Evolutionary conservation across 495 filamentous ascomycete species (phyloP).

Genomic region (Ramalina peruviana): DNA sequence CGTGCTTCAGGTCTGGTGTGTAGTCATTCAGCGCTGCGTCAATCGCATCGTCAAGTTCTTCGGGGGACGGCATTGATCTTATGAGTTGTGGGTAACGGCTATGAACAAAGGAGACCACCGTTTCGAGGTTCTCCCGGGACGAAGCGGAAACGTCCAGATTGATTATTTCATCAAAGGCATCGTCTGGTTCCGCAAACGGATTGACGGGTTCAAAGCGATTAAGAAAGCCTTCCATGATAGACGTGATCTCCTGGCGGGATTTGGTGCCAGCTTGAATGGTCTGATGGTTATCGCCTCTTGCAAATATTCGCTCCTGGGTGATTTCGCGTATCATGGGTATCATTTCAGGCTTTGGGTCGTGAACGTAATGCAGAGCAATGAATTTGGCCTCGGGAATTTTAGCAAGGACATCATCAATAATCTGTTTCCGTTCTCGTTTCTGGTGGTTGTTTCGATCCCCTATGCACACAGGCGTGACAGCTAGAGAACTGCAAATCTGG

Average conservation of each 20-base stretch:
- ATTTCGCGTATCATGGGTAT: slow-evolving; percentile 51
- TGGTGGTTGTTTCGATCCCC: slow-evolving; percentile 93
- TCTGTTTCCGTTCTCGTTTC: slow-evolving; percentile 69
- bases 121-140: slow-evolving; percentile 80
- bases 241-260: slow-evolving; percentile 50
- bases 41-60: slow-evolving; percentile 74
- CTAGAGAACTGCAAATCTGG: slow-evolving; percentile 46
- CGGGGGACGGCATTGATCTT: slow-evolving; percentile 47
- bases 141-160: slow-evolving; percentile 62
- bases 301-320: slow-evolving; percentile 66
- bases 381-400: slow-evolving; percentile 48
- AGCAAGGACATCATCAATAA: slow-evolving; percentile 62
- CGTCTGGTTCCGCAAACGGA: slow-evolving; percentile 48
- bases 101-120: slow-evolving; percentile 54
- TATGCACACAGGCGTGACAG: slow-evolving; percentile 55
- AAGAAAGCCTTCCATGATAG: slow-evolving; percentile 94
- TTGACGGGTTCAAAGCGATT: slow-evolving; percentile 69
- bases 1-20: slow-evolving; percentile 58
- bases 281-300: slow-evolving; percentile 91
- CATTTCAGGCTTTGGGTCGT: slow-evolving; percentile 47
- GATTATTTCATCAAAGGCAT: slow-evolving; percentile 67
- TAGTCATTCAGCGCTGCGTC: slow-evolving; percentile 62
- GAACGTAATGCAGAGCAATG: slow-evolving; percentile 87
- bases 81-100: slow-evolving; percentile 62
- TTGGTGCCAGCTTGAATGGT: slow-evolving; percentile 75